Base-by-base conservation (phyloP, 176 grass and related monocot genomes). In the Areca catechu region DNA sequence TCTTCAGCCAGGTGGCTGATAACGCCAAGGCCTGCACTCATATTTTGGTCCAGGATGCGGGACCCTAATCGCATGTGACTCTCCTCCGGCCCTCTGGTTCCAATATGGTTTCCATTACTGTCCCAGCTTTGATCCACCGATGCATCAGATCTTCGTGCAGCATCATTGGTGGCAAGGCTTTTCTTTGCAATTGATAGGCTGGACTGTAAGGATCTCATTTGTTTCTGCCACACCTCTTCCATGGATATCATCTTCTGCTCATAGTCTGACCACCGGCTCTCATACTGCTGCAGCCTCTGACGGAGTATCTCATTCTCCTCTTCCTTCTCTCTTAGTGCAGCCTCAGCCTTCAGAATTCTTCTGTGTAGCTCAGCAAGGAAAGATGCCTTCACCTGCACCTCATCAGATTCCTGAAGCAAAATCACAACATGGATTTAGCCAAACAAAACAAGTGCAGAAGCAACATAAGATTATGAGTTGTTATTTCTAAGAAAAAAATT, bases 191-290 rank as follows among this genome's bases (percentile, higher is more conserved):
- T 68, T 4, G 87, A 85, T 20, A 98, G 78, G 58, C 87, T 88
- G 4, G 93, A 85, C 54, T 98, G 93, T 59, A 98, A 52, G 7
- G 93, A 98, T 3, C 78, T 66, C 93, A 98, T 91, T 51, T 97
- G 93, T 66, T 87, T 88, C 74, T 97, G 93, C 93, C 93, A 97
- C 80, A 88, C 89, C 61, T 97, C 93, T 66, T 97, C 93, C 93
- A 97, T 97, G 25, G 93, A 59, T 80, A 79, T 79, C 93, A 97
- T 97, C 68, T 97, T 97, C 74, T 87, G 83, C 66, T 97, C 93
- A 1, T 97, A 97, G 51, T 97, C 93, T 16, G 57, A 67, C 93
- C 93, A 97, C 4, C 87, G 80, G 21, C 55, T 88, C 60, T 97
- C 93, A 15, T 91, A 91, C 60, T 97, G 93, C 53, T 91, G 86